Evolutionary conservation across 768 basidiomycete species (phyloP).

Genomic region (Mycena haematopus): DNA sequence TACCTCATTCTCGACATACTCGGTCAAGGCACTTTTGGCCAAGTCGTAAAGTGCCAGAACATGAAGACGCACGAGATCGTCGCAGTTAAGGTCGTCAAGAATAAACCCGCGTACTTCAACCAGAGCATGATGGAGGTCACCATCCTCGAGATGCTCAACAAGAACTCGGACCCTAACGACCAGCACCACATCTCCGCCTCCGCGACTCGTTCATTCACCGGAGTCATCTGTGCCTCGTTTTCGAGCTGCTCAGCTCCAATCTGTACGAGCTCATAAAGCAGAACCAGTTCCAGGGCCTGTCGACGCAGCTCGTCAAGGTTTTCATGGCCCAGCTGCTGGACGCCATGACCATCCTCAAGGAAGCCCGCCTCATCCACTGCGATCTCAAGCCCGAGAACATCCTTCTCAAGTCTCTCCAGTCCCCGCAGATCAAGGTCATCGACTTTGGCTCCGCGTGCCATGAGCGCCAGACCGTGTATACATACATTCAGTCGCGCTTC

Average conservation of each 20-base stretch:
- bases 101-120: slow-evolving; percentile 99
- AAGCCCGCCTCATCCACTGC: slow-evolving; percentile 95
- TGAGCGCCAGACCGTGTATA: slow-evolving; percentile 99
- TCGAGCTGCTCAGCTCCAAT: slow-evolving; percentile 95
- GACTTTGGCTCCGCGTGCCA: slow-evolving; percentile 99
- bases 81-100: slow-evolving; percentile 99
- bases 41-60: slow-evolving; percentile 99
- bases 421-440: slow-evolving; percentile 98
- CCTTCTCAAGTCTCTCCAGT: slow-evolving; percentile 95
- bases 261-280: slow-evolving; percentile 99
- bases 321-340: slow-evolving; percentile 97
- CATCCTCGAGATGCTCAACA: slow-evolving; percentile 95
- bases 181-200: slow-evolving; percentile 96
- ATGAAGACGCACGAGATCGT: slow-evolving; percentile 99
- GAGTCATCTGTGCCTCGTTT: slow-evolving; percentile 96
- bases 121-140: slow-evolving; percentile 99
- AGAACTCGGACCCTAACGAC: slow-evolving; percentile 90
- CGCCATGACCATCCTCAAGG: slow-evolving; percentile 90
- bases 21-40: slow-evolving; percentile 98
- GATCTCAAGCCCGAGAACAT: slow-evolving; percentile 99
- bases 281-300: slow-evolving; percentile 97
- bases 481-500: slow-evolving; percentile 98
- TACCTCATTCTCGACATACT: slow-evolving; percentile 98
- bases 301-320: slow-evolving; percentile 96
- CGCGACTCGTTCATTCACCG: slow-evolving; percentile 97